phyloP scores from a whole-genome alignment of 1,284 basidiomycete genomes.

The Coriolopsis trogii region DNA sequence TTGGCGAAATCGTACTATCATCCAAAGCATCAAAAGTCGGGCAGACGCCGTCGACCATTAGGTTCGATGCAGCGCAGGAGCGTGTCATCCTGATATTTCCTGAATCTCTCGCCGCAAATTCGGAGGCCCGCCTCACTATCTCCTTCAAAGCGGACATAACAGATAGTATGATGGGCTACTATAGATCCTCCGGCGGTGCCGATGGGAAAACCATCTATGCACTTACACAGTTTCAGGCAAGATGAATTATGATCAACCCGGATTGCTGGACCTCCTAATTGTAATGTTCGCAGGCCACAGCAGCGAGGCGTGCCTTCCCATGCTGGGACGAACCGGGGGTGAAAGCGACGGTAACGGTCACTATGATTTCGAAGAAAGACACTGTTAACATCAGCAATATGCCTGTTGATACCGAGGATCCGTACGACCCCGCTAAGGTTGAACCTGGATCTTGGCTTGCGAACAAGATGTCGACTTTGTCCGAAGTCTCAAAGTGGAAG shows the following conservation, averaged over 20 bases:
- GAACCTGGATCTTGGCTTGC: constrained; percentile 7
- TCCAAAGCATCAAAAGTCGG: constrained; percentile 60
- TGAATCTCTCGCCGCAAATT: constrained; percentile 56
- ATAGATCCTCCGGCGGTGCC: constrained; percentile 59
- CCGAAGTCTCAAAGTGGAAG: constrained; percentile 56
- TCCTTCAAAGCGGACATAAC: constrained; percentile 66
- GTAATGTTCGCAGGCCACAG: constrained; percentile 69
- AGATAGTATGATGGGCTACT: constrained; percentile 74
- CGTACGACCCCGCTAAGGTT: background rate
- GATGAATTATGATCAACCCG: background rate
- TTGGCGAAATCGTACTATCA: constrained; percentile 68
- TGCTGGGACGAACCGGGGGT: constrained; percentile 95
- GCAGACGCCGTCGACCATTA: constrained; percentile 47
- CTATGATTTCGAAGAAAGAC: constrained; percentile 78
- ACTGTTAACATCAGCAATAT: constrained; percentile 88
- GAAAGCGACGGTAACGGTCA: constrained; percentile 86
- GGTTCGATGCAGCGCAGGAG: constrained; percentile 65
- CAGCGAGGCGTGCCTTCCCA: constrained; percentile 82
- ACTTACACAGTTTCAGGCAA: constrained; percentile 81
- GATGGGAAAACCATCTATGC: constrained; percentile 62
- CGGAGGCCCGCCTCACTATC: constrained; percentile 64
- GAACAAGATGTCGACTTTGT: constrained; percentile 1
- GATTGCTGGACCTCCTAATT: background rate
- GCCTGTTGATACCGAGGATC: constrained; percentile 64
- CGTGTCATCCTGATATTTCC: constrained; percentile 64